phyloP scores from a whole-genome alignment of 306 rosid species.

The Fragaria nilgerrensis region DNA sequence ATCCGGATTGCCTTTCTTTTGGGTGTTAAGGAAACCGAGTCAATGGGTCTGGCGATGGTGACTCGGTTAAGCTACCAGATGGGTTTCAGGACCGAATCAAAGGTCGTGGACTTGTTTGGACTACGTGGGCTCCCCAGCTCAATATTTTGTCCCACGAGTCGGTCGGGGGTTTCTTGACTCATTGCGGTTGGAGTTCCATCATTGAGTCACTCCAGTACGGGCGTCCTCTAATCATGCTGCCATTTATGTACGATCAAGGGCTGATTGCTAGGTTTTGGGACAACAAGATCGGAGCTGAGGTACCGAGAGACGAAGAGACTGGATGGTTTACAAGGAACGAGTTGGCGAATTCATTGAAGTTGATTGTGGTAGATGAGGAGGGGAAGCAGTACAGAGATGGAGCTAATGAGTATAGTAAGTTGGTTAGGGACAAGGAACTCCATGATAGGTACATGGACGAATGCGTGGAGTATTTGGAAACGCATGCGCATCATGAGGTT shows the following conservation, averaged over 20 bases:
- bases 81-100: slow-evolving; percentile 49
- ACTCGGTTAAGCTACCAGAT: slow-evolving; percentile 35
- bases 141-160: background rate
- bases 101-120: slow-evolving; percentile 44
- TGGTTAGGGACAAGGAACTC: slow-evolving; percentile 16
- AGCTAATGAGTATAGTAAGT: slow-evolving; percentile 25
- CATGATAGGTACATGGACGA: slow-evolving; percentile 28
- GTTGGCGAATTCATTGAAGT: background rate
- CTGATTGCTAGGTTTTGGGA: slow-evolving; percentile 27
- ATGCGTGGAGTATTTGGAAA: background rate
- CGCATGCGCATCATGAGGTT: background rate
- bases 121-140: slow-evolving; percentile 53
- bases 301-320: slow-evolving; percentile 1
- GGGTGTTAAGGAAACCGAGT: slow-evolving; percentile 43
- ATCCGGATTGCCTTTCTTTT: slow-evolving; percentile 49
- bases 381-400: slow-evolving; percentile 26
- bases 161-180: background rate
- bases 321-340: background rate
- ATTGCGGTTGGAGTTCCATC: slow-evolving; percentile 1
- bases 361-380: slow-evolving; percentile 1
- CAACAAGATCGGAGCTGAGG: slow-evolving; percentile 22
- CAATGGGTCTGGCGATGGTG: background rate
- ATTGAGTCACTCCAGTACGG: background rate
- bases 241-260: slow-evolving; percentile 25
- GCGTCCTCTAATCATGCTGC: background rate